phyloP scores from a whole-genome alignment of 345 rosid species.

The Gossypioides kirkii region DNA sequence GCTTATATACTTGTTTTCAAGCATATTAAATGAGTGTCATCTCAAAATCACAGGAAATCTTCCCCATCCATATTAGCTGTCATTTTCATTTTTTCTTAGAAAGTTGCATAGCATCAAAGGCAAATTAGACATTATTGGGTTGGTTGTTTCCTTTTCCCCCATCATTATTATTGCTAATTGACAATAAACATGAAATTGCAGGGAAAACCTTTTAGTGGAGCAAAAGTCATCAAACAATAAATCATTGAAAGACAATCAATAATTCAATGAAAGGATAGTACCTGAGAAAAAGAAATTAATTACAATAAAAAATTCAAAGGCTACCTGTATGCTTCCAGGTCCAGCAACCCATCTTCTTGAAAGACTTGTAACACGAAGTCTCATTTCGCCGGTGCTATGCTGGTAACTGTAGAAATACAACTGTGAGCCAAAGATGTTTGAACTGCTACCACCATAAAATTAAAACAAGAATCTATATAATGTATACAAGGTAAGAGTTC shows the following conservation, averaged over 20 bases:
- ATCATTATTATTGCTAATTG: not conserved
- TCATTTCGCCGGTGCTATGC: slow-evolving; percentile 76
- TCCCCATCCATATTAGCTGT: not conserved
- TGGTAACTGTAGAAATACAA: slow-evolving; percentile 62
- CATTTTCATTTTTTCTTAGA: not conserved
- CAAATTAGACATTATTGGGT: not conserved
- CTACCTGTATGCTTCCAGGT: slow-evolving; percentile 77
- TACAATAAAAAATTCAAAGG: slow-evolving; percentile 18
- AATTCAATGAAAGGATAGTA: not conserved
- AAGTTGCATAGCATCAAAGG: not conserved
- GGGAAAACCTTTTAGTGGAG: not conserved
- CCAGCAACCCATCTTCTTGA: slow-evolving; percentile 97
- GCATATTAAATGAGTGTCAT: not conserved
- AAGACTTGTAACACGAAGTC: slow-evolving; percentile 83
- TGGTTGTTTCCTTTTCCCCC: not conserved
- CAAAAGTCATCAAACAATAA: not conserved
- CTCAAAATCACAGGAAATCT: not conserved
- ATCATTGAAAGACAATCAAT: not conserved
- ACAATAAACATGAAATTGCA: not conserved
- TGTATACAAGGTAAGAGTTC: slow-evolving; percentile 21
- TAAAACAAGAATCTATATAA: slow-evolving; percentile 1
- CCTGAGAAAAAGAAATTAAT: not conserved
- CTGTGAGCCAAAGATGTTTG: slow-evolving; percentile 21
- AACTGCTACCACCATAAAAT: slow-evolving; percentile 15
- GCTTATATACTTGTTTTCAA: not conserved